phyloP scores from a whole-genome alignment of 2,329 filamentous ascomycete species.

The Thermothelomyces thermophilus region DNA sequence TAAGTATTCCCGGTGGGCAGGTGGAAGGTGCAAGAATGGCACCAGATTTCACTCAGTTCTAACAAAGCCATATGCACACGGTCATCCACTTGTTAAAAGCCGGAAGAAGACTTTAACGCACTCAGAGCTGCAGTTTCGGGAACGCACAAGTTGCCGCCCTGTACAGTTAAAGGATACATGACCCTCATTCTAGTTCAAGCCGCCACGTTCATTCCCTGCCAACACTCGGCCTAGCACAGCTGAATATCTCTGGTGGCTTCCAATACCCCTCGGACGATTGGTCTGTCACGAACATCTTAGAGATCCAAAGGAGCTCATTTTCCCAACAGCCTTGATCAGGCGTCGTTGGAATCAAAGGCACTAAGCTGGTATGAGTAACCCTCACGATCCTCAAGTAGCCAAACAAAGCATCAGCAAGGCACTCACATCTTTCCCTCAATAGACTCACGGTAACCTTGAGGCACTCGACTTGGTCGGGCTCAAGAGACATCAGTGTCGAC shows the following conservation, averaged over 20 bases:
- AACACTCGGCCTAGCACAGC: constrained; percentile 15
- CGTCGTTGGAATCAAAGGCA: constrained; percentile 15
- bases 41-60: no score
- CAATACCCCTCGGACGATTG: constrained; percentile 8
- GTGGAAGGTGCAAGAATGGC: no score
- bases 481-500: constrained; percentile 28
- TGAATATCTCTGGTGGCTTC: constrained; percentile 18
- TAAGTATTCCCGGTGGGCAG: no score
- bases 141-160: no score
- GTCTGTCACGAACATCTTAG: constrained; percentile 20
- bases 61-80: no score
- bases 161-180: no score
- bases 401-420: background rate
- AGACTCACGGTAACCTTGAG: constrained; percentile 10
- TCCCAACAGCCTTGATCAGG: constrained; percentile 24
- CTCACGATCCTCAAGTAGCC: background rate
- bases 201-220: constrained; percentile 1
- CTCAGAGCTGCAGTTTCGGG: no score
- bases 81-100: background rate
- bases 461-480: constrained; percentile 29
- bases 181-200: background rate
- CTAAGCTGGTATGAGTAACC: background rate
- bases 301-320: constrained; percentile 22
- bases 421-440: constrained; percentile 13
- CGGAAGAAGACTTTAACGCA: background rate